Evolutionary conservation across 2,329 filamentous ascomycete species (phyloP).

Genomic region (Sporothrix inflata): DNA sequence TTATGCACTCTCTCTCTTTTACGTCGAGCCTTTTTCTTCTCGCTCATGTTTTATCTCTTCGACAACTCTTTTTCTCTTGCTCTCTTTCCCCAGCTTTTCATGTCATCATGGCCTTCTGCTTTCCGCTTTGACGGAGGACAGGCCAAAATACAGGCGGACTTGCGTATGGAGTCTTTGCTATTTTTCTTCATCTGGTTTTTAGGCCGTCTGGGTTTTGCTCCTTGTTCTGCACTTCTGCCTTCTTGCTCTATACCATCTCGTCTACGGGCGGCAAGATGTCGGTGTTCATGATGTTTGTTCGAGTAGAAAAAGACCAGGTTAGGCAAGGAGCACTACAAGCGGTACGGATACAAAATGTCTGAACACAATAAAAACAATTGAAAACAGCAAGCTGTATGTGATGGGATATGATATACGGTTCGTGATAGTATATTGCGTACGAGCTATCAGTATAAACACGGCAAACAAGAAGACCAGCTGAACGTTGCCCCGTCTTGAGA

Average conservation of each 20-base stretch:
- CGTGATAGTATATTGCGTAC: not conserved
- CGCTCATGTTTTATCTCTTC: not conserved
- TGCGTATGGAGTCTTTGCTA: constrained; percentile 60
- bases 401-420: not conserved
- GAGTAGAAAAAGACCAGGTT: not conserved
- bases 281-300: not conserved
- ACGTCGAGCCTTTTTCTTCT: not conserved
- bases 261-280: too few species aligned
- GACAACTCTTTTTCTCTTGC: not conserved
- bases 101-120: not conserved
- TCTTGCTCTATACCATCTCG: not conserved
- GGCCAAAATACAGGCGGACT: constrained; percentile 38
- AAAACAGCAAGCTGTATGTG: not conserved
- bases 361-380: constrained; percentile 17
- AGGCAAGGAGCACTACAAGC: not conserved
- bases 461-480: not conserved
- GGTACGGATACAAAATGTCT: not conserved
- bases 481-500: not conserved
- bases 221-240: not conserved
- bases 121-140: not conserved
- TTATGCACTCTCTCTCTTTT: not conserved
- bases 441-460: not conserved
- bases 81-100: not conserved
- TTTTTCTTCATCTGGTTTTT: constrained; percentile 16
- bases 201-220: constrained; percentile 16